Conservation (phyloP, 768 basidiomycete genomes). For the Astraeus odoratus region DNA sequence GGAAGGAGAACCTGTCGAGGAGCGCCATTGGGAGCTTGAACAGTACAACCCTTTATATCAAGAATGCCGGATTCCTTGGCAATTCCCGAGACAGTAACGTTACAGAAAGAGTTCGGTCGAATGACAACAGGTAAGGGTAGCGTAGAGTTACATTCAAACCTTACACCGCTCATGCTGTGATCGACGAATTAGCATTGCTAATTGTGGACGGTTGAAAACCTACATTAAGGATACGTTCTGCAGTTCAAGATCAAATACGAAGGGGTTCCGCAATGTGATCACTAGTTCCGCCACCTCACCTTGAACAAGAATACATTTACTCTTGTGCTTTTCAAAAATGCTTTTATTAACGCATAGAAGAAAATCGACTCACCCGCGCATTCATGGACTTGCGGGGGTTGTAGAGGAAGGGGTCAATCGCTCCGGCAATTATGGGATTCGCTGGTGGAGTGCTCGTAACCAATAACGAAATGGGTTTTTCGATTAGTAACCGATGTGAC, state of each 20-base stretch:
- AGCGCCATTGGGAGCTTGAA: slow-evolving; percentile 69
- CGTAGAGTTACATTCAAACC: slow-evolving; percentile 62
- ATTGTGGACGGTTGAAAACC: slow-evolving; percentile 6
- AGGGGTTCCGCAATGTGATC: slow-evolving; percentile 85
- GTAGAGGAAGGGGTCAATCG: slow-evolving; percentile 82
- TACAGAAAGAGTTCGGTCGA: slow-evolving; percentile 69
- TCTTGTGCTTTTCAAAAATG: slow-evolving; percentile 27
- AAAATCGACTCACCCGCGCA: slow-evolving; percentile 44
- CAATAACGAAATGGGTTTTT: slow-evolving; percentile 60
- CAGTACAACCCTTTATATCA: slow-evolving; percentile 67
- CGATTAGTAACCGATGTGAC: slow-evolving; percentile 59
- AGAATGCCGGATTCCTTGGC: slow-evolving; percentile 62
- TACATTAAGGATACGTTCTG: slow-evolving; percentile 79
- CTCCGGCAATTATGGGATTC: slow-evolving; percentile 47
- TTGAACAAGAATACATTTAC: slow-evolving; percentile 64
- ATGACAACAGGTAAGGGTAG: slow-evolving; percentile 52
- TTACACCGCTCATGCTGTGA: slow-evolving; percentile 72
- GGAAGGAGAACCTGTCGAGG: slow-evolving; percentile 72
- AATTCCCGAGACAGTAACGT: slow-evolving; percentile 62
- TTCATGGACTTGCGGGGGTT: slow-evolving; percentile 68
- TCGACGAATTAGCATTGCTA: slow-evolving; percentile 3
- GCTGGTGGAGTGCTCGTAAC: slow-evolving; percentile 32
- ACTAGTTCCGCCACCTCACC: slow-evolving; percentile 79
- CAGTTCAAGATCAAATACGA: slow-evolving; percentile 86
- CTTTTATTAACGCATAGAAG: slow-evolving; percentile 1